Percentiles rank a stretch among this genome's conserved stretches.
Evolutionary conservation across 441 rosid genomes (phyloP).

Genomic region (Sinapis alba): DNA sequence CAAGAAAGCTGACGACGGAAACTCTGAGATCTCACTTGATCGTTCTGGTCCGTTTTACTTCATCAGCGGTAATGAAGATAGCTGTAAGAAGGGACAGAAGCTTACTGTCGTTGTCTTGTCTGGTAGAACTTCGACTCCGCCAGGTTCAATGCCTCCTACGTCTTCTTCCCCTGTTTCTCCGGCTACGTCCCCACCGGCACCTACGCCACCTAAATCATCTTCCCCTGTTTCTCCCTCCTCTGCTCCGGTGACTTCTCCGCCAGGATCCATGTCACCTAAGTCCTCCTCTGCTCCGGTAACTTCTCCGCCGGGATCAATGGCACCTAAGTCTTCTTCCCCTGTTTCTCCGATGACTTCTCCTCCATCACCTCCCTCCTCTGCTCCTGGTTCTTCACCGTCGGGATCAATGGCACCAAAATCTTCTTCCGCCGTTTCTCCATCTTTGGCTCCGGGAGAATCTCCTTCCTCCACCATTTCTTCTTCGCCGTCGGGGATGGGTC

Average conservation of each 20-base stretch:
- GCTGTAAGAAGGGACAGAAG: conserved; percentile 68
- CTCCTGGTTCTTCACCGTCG: neutral
- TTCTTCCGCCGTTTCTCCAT: conserved; percentile 22
- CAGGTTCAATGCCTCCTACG: conserved; percentile 17
- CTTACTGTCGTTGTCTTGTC: conserved; percentile 54
- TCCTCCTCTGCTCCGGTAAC: conserved; percentile 11
- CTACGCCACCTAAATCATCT: conserved; percentile 1
- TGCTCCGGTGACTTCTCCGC: conserved; percentile 24
- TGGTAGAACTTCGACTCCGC: conserved; percentile 19
- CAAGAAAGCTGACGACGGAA: conserved; percentile 48
- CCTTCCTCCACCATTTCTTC: conserved; percentile 11
- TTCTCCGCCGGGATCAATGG: conserved; percentile 30
- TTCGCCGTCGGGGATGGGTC: conserved; percentile 30
- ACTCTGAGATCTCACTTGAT: conserved; percentile 52
- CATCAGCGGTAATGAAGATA: conserved; percentile 59
- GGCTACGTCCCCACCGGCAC: conserved; percentile 1
- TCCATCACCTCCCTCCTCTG: conserved; percentile 19
- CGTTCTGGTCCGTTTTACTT: conserved; percentile 73
- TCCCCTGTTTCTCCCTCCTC: conserved; percentile 10
- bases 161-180: conserved; percentile 22
- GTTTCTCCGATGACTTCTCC: conserved; percentile 32
- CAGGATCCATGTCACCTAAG: conserved; percentile 17
- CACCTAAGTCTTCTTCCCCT: conserved; percentile 21
- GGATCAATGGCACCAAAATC: conserved; percentile 27
- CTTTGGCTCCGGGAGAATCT: conserved; percentile 34